These are phyloP conservation scores for Arthrobotrys musiformis DNA, from an alignment of 2,329 filamentous ascomycete genomes.

Conservation along the genomic window DNA sequence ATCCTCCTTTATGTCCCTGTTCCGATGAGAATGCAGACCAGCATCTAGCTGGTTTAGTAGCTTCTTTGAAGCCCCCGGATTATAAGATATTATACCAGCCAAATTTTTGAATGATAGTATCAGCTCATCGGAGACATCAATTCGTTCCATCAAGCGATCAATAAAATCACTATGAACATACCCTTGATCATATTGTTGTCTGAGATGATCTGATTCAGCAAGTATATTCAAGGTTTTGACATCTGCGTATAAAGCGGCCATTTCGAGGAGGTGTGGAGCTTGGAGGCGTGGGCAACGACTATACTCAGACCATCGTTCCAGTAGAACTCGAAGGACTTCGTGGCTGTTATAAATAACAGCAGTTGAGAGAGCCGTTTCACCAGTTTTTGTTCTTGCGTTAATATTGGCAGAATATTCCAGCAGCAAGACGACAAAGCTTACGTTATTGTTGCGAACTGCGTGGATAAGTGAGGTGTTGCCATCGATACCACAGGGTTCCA, in stretches of 20 bases:
- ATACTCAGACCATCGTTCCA: slow-evolving; percentile 2
- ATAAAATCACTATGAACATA: too few relatives aligned
- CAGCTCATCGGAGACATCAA: too few relatives aligned
- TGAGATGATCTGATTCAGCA: background rate
- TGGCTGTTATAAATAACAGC: background rate
- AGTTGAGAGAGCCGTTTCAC: background rate
- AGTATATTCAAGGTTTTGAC: background rate
- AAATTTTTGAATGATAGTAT: too few relatives aligned
- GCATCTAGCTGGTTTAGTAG: too few relatives aligned
- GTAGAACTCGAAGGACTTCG: background rate
- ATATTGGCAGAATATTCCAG: background rate
- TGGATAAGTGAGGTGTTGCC: background rate
- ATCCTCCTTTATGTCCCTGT: too few relatives aligned
- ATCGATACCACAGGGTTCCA: background rate
- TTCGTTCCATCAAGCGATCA: too few relatives aligned
- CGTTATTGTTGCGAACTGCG: background rate
- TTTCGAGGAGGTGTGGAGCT: background rate
- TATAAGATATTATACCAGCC: too few relatives aligned
- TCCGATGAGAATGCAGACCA: too few relatives aligned
- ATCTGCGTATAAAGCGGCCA: background rate
- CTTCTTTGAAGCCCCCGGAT: too few relatives aligned
- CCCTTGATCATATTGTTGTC: background rate
- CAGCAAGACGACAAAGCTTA: background rate
- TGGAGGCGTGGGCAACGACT: background rate
- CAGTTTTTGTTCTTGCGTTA: background rate